phyloP scores from a whole-genome alignment of 495 filamentous ascomycete genomes.

The Hypoxylon lienhwacheense region DNA sequence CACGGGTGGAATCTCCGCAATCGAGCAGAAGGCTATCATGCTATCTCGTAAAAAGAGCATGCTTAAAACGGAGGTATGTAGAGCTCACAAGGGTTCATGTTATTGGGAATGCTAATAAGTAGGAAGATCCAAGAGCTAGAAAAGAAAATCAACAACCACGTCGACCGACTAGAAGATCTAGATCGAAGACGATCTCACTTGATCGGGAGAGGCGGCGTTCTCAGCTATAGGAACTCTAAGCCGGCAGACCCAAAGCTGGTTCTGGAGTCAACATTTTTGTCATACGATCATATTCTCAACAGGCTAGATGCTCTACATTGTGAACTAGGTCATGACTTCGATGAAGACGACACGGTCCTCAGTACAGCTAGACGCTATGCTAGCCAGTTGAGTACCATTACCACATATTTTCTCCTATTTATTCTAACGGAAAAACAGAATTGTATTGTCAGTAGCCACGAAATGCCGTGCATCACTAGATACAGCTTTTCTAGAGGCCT shows the following conservation, averaged over 20 bases:
- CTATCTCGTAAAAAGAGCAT: constrained; percentile 9
- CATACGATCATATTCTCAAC: constrained; percentile 27
- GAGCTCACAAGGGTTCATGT: neutral
- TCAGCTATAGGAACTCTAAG: constrained; percentile 4
- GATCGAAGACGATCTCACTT: neutral
- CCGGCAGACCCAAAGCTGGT: constrained; percentile 3
- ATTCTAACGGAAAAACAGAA: constrained; percentile 24
- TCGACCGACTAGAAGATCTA: neutral
- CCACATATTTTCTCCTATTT: neutral
- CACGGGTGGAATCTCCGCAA: neutral
- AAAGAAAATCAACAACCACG: constrained; percentile 7
- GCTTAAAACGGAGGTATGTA: constrained; percentile 17
- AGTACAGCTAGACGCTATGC: constrained; percentile 28
- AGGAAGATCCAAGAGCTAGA: constrained; percentile 16
- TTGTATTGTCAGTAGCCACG: constrained; percentile 33
- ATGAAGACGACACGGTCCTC: constrained; percentile 21
- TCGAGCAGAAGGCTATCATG: constrained; percentile 14
- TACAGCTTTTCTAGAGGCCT: constrained; percentile 30
- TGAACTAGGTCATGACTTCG: constrained; percentile 13
- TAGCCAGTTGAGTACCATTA: constrained; percentile 26
- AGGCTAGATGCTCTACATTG: constrained; percentile 19
- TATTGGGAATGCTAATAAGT: constrained; percentile 1
- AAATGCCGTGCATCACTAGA: constrained; percentile 35
- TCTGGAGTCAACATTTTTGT: constrained; percentile 13
- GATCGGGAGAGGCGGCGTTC: neutral